Evolutionary conservation across 257 asterid species (phyloP).

Genomic region (Nemophila menziesii): DNA sequence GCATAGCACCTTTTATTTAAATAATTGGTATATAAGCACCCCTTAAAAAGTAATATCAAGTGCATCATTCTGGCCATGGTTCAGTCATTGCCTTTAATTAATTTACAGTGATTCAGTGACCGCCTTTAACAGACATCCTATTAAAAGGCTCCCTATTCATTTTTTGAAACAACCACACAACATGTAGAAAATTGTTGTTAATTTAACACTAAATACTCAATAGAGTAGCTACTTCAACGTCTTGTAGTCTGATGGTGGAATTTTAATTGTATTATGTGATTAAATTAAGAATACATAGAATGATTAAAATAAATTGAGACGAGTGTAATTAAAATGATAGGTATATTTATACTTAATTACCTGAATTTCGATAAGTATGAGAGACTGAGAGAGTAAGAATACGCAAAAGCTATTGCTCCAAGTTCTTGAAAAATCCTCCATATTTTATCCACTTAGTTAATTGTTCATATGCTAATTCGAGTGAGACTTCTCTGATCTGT

Average conservation of each 20-base stretch:
- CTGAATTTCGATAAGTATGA: conserved; percentile 25
- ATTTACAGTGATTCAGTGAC: no score
- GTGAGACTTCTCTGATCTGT: conserved; percentile 16
- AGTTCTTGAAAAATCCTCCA: conserved; percentile 25
- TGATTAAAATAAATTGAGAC: no score
- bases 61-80: no score
- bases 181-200: conserved; percentile 24
- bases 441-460: conserved; percentile 15
- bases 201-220: conserved; percentile 28
- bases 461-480: conserved; percentile 17
- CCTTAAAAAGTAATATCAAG: no score
- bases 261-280: conserved; percentile 17
- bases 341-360: no score
- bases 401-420: conserved; percentile 28
- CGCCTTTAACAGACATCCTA: no score
- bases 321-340: neutral
- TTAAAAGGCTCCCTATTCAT: no score
- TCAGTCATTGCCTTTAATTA: no score
- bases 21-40: no score
- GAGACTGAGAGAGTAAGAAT: conserved; percentile 22
- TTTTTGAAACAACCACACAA: conserved; percentile 20
- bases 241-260: conserved; percentile 21
- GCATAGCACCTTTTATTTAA: no score
- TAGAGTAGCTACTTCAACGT: conserved; percentile 21
- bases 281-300: no score